Conservation (phyloP, 805 yeast genomes). For the Myxozyma lipomycoides region DNA sequence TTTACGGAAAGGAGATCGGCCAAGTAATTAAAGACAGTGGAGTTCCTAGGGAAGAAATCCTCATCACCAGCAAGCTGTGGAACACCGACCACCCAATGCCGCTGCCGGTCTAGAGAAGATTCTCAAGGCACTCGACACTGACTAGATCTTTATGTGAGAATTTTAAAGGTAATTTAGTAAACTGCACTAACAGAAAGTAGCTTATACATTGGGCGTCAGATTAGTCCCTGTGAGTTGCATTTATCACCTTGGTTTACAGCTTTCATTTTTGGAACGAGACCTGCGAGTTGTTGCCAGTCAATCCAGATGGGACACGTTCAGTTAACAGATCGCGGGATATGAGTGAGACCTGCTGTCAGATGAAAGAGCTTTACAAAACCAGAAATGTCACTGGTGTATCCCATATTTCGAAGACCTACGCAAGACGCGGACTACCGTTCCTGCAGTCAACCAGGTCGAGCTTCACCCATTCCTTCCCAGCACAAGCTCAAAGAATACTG, state of each 20-base stretch:
- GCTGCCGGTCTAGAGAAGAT: not conserved
- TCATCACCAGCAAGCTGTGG: constrained; percentile 81
- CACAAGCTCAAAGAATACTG: constrained; percentile 44
- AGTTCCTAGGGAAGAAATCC: constrained; percentile 67
- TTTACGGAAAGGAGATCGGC: constrained; percentile 65
- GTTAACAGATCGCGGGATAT: constrained; percentile 37
- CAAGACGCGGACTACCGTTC: constrained; percentile 55
- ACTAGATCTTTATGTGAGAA: not conserved
- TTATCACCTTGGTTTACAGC: not conserved
- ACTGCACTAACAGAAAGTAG: no score
- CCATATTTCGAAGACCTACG: constrained; percentile 57
- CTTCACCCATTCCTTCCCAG: constrained; percentile 50
- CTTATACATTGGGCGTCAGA: not conserved
- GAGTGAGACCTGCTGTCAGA: constrained; percentile 52
- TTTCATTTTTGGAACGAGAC: not conserved
- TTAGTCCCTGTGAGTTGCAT: no score
- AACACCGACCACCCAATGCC: constrained; percentile 58
- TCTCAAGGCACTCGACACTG: not conserved
- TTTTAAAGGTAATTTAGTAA: no score
- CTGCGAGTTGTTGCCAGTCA: constrained; percentile 37
- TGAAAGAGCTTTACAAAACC: constrained; percentile 52
- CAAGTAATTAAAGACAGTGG: constrained; percentile 65
- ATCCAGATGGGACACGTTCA: constrained; percentile 39
- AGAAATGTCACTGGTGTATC: constrained; percentile 75
- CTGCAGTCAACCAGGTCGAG: constrained; percentile 68